A percentile compares a stretch with the other conserved stretches of the same genome.
phyloP scores from a whole-genome alignment of 2,329 filamentous ascomycete genomes.

The Pseudogymnoascus sp. region DNA sequence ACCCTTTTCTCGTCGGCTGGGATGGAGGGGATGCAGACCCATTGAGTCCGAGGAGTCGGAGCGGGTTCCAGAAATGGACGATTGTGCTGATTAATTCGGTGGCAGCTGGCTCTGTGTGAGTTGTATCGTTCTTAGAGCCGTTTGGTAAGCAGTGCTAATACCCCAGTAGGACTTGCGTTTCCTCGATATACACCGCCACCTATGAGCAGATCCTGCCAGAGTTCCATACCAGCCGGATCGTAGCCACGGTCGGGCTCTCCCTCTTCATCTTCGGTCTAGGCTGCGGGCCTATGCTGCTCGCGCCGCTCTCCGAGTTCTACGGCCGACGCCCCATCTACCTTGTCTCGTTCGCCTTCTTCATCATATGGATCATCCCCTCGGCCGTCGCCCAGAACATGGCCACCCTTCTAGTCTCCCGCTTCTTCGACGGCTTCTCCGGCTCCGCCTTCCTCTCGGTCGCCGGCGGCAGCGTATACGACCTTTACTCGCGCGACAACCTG shows the following conservation, averaged over 20 bases:
- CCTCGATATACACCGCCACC: constrained; percentile 81
- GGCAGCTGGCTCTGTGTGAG: constrained; percentile 72
- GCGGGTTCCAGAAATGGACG: constrained; percentile 62
- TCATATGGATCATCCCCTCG: constrained; percentile 74
- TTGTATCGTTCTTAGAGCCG: constrained; percentile 22
- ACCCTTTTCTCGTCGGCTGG: constrained; percentile 64
- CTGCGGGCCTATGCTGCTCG: constrained; percentile 48
- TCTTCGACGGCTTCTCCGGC: constrained; percentile 67
- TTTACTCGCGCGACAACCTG: constrained; percentile 62
- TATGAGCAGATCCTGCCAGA: constrained; percentile 70
- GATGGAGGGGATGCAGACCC: constrained; percentile 66
- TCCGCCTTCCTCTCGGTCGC: constrained; percentile 65
- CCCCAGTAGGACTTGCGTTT: constrained; percentile 65
- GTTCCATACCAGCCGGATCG: constrained; percentile 61
- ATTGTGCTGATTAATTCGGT: constrained; percentile 67
- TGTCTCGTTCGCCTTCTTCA: constrained; percentile 62
- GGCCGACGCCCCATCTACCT: constrained; percentile 77
- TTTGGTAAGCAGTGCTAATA: not conserved
- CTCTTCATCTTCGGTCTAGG: constrained; percentile 73
- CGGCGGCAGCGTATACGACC: constrained; percentile 76
- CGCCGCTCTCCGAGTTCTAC: constrained; percentile 60
- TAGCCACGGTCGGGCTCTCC: constrained; percentile 74
- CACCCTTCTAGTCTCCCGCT: constrained; percentile 70
- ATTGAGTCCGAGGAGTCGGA: constrained; percentile 64
- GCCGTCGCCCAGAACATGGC: constrained; percentile 75